A percentile compares a stretch with the other conserved stretches of the same genome.
These are phyloP conservation scores for Wallacemonas collosoma DNA, from an alignment of 208 protist genomes.

Conservation along the genomic window DNA sequence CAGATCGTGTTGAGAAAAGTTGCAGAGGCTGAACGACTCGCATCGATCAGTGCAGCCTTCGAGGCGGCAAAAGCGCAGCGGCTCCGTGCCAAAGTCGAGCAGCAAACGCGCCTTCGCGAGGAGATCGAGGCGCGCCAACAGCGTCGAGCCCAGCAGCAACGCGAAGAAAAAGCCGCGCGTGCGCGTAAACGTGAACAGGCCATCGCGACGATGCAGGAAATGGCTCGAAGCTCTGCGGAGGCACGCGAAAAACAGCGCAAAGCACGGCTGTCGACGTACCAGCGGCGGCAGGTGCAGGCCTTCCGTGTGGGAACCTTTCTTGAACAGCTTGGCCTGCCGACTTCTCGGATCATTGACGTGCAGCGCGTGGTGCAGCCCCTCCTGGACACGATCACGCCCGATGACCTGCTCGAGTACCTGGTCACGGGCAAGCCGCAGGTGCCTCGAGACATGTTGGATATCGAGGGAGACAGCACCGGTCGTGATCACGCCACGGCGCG, in stretches of 20 bases:
- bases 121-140: slow-evolving; percentile 31
- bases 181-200: slow-evolving; percentile 37
- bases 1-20: slow-evolving; percentile 4
- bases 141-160: slow-evolving; percentile 14
- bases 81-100: slow-evolving; percentile 17
- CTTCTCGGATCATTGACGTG: slow-evolving; percentile 47
- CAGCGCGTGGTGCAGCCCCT: slow-evolving; percentile 34
- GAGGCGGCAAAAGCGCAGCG: not conserved
- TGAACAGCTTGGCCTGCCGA: slow-evolving; percentile 50
- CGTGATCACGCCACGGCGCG: not conserved
- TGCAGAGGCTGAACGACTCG: slow-evolving; percentile 3
- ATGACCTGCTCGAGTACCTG: slow-evolving; percentile 79
- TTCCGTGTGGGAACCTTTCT: slow-evolving; percentile 66
- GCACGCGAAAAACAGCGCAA: slow-evolving; percentile 31
- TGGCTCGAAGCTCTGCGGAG: slow-evolving; percentile 18
- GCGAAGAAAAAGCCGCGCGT: slow-evolving; percentile 16
- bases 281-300: slow-evolving; percentile 34
- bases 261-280: slow-evolving; percentile 28
- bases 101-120: slow-evolving; percentile 27
- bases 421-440: slow-evolving; percentile 66
- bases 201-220: slow-evolving; percentile 27
- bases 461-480: not conserved
- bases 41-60: not conserved
- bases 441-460: slow-evolving; percentile 64
- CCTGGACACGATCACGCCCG: slow-evolving; percentile 50